Base-by-base conservation (phyloP, 1,139 yeast species). In the Hanseniaspora uvarum region DNA sequence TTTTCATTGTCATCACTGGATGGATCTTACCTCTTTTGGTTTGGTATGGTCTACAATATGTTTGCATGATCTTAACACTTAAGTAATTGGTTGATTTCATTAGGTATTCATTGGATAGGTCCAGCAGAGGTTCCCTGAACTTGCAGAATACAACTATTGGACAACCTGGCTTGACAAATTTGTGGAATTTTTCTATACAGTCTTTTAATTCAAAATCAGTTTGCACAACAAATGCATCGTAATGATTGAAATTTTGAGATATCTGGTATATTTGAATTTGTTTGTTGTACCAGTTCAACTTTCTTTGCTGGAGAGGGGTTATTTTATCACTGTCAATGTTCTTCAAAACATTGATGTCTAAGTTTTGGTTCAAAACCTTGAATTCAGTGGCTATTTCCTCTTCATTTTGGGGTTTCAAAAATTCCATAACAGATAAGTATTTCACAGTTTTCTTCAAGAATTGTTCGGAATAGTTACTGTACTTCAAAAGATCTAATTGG, bases 21-120 rank as follows among this genome's bases (percentile, higher is more conserved):
- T 94, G 98, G 66, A 92, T 73, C 65, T 95, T 80, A 7, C 98
- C 98, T 12, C 95, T 88, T 30, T 92, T 79, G 4, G 96, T 88
- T 69, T 92, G 99, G 65, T 84, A 87, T 51, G 83, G 83, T 59
- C 96, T 78, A 8, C 86, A 94, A 57, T 87, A 74, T 0, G 95
- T 79, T 66, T 89, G 96, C 57, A 78, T 74, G 30, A 94, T 80
- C 2, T 88, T 78, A 5, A 96, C 95, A 0, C 94, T 94, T 61
- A 92, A 72, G 11, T 86, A 77, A 53, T 89, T 73, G 59, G 78
- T 74, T 60, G 87, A 94, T 45, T 72, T 71, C 58, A 79, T 74
- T 51, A 88, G 72, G 18, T 50, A 50, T 14, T 72, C 72, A 63
- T 87, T 88, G 54, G 86, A 85, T 12, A 85, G 71, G 55, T 83